A percentile compares a stretch with the other conserved stretches of the same genome.
These are phyloP conservation scores for Nakazawaea sp. DNA, from an alignment of 805 yeast species.

Conservation along the genomic window DNA sequence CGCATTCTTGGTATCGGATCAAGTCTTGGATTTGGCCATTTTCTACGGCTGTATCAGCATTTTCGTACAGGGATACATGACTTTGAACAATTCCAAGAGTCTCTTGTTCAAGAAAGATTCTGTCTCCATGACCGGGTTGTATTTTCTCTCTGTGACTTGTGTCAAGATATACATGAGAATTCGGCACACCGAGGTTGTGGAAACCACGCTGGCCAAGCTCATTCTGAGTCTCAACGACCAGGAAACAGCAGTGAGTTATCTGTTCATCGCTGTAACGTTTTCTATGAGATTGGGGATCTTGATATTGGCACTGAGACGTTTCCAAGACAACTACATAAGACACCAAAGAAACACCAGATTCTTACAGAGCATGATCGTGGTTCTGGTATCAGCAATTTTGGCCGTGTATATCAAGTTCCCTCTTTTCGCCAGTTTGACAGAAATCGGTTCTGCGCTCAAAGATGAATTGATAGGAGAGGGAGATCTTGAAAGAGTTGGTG, in stretches of 20 bases:
- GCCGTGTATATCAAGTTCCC: conserved; percentile 9
- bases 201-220: not conserved
- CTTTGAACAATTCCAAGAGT: not conserved
- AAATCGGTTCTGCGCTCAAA: not conserved
- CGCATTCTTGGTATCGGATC: conserved; percentile 4
- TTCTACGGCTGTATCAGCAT: conserved; percentile 1
- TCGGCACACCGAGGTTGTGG: not conserved
- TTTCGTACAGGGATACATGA: conserved; percentile 6
- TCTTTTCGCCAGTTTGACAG: not conserved
- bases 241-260: not conserved
- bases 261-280: conserved; percentile 1
- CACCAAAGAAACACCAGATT: conserved; percentile 1
- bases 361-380: conserved; percentile 4
- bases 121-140: conserved; percentile 1
- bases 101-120: conserved; percentile 1
- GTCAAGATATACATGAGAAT: conserved; percentile 4
- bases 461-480: conserved; percentile 8
- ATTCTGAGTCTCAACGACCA: conserved; percentile 6
- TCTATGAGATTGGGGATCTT: not conserved
- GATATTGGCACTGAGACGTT: not conserved
- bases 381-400: conserved; percentile 1
- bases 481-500: not conserved
- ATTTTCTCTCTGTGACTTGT: conserved; percentile 6
- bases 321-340: not conserved
- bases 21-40: not conserved